Evolutionary conservation across 2,329 filamentous ascomycete species (phyloP).

Genomic region (Camillea tinctor): DNA sequence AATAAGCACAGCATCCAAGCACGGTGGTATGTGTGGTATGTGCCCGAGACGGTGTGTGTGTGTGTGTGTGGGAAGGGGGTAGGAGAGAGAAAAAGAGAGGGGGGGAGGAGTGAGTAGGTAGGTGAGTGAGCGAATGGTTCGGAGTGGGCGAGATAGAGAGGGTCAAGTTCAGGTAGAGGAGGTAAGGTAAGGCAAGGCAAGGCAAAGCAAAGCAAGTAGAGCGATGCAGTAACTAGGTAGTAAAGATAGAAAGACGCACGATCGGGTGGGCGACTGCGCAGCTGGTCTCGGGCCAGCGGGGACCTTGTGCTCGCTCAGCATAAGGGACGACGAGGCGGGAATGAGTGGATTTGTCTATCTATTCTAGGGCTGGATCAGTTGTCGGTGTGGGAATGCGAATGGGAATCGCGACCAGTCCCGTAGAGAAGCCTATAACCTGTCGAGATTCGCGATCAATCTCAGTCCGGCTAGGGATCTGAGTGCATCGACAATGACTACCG

Average conservation of each 20-base stretch:
- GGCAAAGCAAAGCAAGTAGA: background rate
- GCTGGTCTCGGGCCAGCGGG: slow-evolving; percentile 60
- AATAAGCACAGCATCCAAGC: too few relatives aligned
- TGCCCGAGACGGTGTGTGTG: background rate
- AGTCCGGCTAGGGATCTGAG: slow-evolving; percentile 63
- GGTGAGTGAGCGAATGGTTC: too few relatives aligned
- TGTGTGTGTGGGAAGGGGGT: background rate
- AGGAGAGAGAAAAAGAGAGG: background rate
- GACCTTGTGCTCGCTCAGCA: slow-evolving; percentile 55
- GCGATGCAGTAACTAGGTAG: background rate
- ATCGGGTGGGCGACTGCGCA: slow-evolving; percentile 54
- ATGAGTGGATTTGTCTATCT: slow-evolving; percentile 15
- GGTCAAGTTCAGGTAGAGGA: too few relatives aligned
- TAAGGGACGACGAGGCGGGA: slow-evolving; percentile 32
- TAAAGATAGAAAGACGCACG: slow-evolving; percentile 40
- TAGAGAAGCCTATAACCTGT: slow-evolving; percentile 11
- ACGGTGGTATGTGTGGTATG: too few relatives aligned
- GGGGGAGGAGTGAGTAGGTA: too few relatives aligned
- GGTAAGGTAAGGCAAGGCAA: background rate
- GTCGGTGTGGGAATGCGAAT: slow-evolving; percentile 19
- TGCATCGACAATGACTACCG: slow-evolving; percentile 53
- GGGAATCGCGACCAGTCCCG: slow-evolving; percentile 7
- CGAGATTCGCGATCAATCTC: slow-evolving; percentile 38
- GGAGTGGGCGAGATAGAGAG: too few relatives aligned
- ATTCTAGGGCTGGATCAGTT: slow-evolving; percentile 14